phyloP scores from a whole-genome alignment of 116 monocot genomes.

The Posidonia oceanica region DNA sequence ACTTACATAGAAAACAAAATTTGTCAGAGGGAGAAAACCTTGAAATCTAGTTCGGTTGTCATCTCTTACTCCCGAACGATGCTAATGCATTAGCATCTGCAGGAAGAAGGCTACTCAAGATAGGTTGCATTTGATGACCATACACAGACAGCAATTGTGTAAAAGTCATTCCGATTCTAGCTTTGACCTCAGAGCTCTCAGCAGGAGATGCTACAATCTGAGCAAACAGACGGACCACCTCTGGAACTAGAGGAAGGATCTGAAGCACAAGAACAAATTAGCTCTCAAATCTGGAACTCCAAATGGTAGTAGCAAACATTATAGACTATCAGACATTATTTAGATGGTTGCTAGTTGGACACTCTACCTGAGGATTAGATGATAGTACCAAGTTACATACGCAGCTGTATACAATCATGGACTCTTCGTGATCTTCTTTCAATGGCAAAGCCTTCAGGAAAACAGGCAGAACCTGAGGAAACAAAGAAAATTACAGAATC shows the following conservation, averaged over 20 bases:
- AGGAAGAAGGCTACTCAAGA: constrained; percentile 53
- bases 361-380: constrained; percentile 53
- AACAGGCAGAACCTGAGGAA: constrained; percentile 68
- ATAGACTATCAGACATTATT: too few species aligned
- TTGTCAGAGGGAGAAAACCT: too few species aligned
- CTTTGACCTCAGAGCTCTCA: constrained; percentile 67
- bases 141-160: constrained; percentile 69
- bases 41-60: not conserved
- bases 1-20: too few species aligned
- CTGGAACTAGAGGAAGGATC: constrained; percentile 78
- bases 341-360: not conserved
- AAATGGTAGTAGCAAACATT: too few species aligned
- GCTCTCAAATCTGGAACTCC: not conserved
- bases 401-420: constrained; percentile 67
- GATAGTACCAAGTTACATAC: constrained; percentile 60
- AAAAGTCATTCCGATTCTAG: constrained; percentile 54
- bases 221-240: constrained; percentile 65
- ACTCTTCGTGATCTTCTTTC: constrained; percentile 89
- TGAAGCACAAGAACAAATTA: constrained; percentile 17
- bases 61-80: constrained; percentile 40
- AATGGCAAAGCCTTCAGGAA: constrained; percentile 87
- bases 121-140: constrained; percentile 85
- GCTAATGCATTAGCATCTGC: constrained; percentile 73
- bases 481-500: not conserved
- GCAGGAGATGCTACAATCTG: constrained; percentile 56